Percentiles rank a stretch among this genome's conserved stretches.
These are phyloP conservation scores for Fusarium pseudoanthophilum DNA, from an alignment of 2,329 filamentous ascomycete species.

Conservation along the genomic window DNA sequence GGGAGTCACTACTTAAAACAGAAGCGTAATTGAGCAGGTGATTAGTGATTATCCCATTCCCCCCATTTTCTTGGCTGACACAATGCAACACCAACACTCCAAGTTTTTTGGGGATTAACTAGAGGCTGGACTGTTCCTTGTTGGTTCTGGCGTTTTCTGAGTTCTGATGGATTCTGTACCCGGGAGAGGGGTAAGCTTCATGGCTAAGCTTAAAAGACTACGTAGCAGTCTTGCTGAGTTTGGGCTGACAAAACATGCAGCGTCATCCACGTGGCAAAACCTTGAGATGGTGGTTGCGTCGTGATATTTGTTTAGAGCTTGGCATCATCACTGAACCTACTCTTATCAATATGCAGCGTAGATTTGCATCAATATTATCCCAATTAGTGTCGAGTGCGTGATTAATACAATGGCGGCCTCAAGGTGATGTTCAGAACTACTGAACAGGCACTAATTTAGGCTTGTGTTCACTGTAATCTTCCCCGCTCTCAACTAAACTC, in stretches of 20 bases:
- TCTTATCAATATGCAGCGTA: neutral
- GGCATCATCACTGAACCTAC: neutral
- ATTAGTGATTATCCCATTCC: neutral
- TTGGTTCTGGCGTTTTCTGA: neutral
- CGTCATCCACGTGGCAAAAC: constrained; percentile 29
- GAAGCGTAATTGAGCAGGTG: constrained; percentile 16
- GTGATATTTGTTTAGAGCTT: neutral
- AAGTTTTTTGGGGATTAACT: neutral
- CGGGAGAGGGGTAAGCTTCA: constrained; percentile 14
- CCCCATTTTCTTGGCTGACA: constrained; percentile 17
- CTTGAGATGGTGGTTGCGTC: constrained; percentile 2
- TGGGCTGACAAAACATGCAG: constrained; percentile 17
- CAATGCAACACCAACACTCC: constrained; percentile 6
- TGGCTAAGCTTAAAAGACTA: constrained; percentile 31
- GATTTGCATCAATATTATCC: neutral
- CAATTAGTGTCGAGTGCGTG: neutral
- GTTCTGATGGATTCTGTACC: neutral
- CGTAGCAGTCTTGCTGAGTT: constrained; percentile 6
- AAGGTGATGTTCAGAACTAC: neutral
- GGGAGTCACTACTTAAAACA: constrained; percentile 30
- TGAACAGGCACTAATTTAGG: neutral
- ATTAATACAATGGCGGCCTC: neutral
- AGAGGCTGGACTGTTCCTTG: neutral
- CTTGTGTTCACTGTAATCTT: neutral
- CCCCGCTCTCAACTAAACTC: neutral